These are phyloP conservation scores for Porpolomopsis calyptriformis DNA, from an alignment of 768 basidiomycete genomes.

Conservation along the genomic window DNA sequence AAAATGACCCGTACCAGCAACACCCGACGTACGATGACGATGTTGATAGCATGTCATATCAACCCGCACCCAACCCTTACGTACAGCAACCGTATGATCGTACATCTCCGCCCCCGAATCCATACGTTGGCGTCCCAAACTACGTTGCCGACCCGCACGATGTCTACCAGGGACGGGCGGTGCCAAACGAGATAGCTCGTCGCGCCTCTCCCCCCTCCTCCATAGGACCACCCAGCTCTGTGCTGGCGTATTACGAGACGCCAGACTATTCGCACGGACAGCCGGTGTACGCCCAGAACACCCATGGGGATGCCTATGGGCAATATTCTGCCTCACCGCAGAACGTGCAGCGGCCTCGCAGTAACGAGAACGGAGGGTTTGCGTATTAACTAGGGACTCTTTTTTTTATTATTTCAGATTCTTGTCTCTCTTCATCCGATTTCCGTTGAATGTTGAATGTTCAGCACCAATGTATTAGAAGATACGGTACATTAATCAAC, in stretches of 20 bases:
- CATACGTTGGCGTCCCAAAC: slow-evolving; percentile 8
- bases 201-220: slow-evolving; percentile 14
- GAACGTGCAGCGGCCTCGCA: too few relatives aligned
- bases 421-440: too few relatives aligned
- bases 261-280: too few relatives aligned
- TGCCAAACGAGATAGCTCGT: slow-evolving; percentile 20
- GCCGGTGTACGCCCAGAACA: too few relatives aligned
- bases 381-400: too few relatives aligned
- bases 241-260: background rate
- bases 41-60: slow-evolving; percentile 51
- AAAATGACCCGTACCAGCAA: slow-evolving; percentile 40
- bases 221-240: background rate
- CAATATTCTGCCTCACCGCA: too few relatives aligned
- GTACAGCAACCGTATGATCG: slow-evolving; percentile 32
- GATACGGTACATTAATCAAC: too few relatives aligned
- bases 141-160: slow-evolving; percentile 41
- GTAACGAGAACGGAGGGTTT: too few relatives aligned
- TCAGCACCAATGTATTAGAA: too few relatives aligned
- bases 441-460: too few relatives aligned
- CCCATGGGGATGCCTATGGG: too few relatives aligned
- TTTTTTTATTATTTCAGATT: too few relatives aligned
- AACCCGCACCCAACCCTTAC: slow-evolving; percentile 48
- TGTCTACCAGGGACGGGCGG: slow-evolving; percentile 43
- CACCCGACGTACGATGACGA: slow-evolving; percentile 56
- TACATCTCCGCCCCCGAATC: slow-evolving; percentile 15